Percentiles rank a stretch among this genome's conserved stretches.
These are phyloP conservation scores for Tylopilus balloui DNA, from an alignment of 768 basidiomycete genomes.

Conservation along the genomic window DNA sequence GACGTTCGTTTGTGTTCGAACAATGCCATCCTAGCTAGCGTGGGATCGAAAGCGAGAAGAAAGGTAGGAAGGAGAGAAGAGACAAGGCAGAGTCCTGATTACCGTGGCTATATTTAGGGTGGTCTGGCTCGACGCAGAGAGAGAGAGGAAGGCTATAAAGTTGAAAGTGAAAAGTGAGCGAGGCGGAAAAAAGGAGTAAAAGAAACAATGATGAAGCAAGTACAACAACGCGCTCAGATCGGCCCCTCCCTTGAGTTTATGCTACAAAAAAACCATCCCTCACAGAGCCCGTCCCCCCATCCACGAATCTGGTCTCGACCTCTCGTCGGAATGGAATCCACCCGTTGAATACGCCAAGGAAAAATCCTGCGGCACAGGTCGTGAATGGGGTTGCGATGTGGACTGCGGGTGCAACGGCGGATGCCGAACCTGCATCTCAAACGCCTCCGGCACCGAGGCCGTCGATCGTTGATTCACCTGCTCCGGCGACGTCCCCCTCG, in stretches of 20 bases:
- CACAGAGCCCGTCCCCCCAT: conserved; percentile 17
- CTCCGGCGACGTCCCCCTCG: conserved; percentile 4
- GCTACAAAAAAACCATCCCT: conserved; percentile 11
- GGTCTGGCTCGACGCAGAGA: not conserved
- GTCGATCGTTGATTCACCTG: conserved; percentile 1
- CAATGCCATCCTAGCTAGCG: not conserved
- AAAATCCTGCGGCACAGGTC: conserved; percentile 9
- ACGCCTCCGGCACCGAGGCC: conserved; percentile 24
- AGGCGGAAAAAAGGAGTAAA: not conserved
- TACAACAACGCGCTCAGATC: conserved; percentile 24
- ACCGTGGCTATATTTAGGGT: not conserved
- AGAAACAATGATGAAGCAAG: conserved; percentile 13
- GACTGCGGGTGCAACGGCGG: conserved; percentile 12
- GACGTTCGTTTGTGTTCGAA: not conserved
- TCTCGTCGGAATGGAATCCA: not conserved
- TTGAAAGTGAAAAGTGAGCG: not conserved
- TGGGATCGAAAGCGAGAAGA: no score
- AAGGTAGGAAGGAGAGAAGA: no score
- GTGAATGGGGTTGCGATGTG: not conserved
- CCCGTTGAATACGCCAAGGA: not conserved
- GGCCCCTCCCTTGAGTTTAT: conserved; percentile 5
- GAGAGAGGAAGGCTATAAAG: not conserved
- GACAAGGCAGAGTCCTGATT: no score
- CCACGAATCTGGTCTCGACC: conserved; percentile 15
- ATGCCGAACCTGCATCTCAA: conserved; percentile 38